Percentiles rank a stretch among this genome's conserved stretches.
These are phyloP conservation scores for Coemansia sp. DNA, from an alignment of 192 early-diverging fungal genomes.

Conservation along the genomic window DNA sequence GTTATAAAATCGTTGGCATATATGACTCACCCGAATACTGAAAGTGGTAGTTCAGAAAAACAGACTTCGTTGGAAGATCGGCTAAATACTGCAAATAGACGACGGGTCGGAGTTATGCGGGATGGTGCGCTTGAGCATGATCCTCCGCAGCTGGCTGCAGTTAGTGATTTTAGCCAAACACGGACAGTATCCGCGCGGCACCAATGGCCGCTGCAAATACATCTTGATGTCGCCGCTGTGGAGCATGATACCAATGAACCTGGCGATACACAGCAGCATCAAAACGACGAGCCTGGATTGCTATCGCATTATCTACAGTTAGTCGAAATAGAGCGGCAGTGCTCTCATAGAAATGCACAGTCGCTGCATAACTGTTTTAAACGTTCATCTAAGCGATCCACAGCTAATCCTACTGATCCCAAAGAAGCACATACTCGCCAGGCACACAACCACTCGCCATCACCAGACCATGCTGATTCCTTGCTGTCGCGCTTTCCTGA, in stretches of 20 bases:
- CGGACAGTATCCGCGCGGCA: background rate
- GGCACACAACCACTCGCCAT: background rate
- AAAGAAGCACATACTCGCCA: too few species aligned
- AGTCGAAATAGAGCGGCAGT: slow-evolving; percentile 26
- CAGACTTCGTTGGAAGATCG: too few species aligned
- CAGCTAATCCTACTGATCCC: too few species aligned
- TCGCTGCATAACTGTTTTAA: background rate
- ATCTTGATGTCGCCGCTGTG: slow-evolving; percentile 18
- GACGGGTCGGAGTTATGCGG: background rate
- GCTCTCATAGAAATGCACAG: background rate
- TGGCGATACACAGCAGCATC: background rate
- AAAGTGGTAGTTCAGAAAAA: too few species aligned
- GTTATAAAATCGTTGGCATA: too few species aligned
- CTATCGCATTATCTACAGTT: slow-evolving; percentile 27
- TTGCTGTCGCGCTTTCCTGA: background rate
- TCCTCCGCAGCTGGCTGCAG: background rate
- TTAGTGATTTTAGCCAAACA: background rate
- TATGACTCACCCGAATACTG: too few species aligned
- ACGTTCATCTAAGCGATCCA: too few species aligned
- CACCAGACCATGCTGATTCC: background rate
- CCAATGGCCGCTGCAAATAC: slow-evolving; percentile 19
- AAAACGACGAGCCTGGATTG: slow-evolving; percentile 6
- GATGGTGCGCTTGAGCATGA: background rate
- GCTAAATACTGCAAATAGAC: too few species aligned
- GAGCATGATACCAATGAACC: slow-evolving; percentile 10